A percentile compares a stretch with the other conserved stretches of the same genome.
phyloP scores from a whole-genome alignment of 2,329 filamentous ascomycete genomes.

The Thelonectria rubi region DNA sequence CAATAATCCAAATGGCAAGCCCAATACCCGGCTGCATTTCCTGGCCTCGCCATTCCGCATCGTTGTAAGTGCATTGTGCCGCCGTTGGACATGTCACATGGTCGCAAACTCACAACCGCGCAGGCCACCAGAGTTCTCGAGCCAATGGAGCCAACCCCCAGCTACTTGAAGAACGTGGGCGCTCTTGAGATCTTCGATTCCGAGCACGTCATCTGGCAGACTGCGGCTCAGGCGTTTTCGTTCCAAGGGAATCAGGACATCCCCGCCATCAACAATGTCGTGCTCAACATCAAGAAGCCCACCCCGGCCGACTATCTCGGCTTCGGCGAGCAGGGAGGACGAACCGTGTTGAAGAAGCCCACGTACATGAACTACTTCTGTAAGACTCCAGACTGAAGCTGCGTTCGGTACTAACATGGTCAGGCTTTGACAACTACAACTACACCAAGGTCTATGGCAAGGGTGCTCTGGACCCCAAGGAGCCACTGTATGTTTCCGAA shows the following conservation, averaged over 20 bases:
- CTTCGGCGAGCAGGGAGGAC: slow-evolving; percentile 15
- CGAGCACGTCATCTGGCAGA: slow-evolving; percentile 15
- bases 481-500: slow-evolving; percentile 4
- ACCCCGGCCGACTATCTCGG: slow-evolving; percentile 12
- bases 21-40: slow-evolving; percentile 6
- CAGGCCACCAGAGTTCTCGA: slow-evolving; percentile 5
- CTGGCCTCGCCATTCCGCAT: slow-evolving; percentile 7
- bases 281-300: slow-evolving; percentile 6
- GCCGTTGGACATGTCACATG: neutral
- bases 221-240: neutral
- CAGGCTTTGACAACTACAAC: slow-evolving; percentile 13
- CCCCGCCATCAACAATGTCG: slow-evolving; percentile 4
- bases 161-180: neutral
- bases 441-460: slow-evolving; percentile 14
- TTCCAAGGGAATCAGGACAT: slow-evolving; percentile 1
- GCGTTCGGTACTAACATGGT: neutral
- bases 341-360: slow-evolving; percentile 12
- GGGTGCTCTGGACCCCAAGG: slow-evolving; percentile 2
- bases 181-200: neutral
- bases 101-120: neutral
- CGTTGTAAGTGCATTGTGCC: neutral
- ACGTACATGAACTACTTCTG: slow-evolving; percentile 19
- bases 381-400: neutral
- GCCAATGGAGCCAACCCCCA: neutral
- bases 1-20: neutral